phyloP scores from a whole-genome alignment of 148 eudicot genomes.

The Vaccinium corymbosum region DNA sequence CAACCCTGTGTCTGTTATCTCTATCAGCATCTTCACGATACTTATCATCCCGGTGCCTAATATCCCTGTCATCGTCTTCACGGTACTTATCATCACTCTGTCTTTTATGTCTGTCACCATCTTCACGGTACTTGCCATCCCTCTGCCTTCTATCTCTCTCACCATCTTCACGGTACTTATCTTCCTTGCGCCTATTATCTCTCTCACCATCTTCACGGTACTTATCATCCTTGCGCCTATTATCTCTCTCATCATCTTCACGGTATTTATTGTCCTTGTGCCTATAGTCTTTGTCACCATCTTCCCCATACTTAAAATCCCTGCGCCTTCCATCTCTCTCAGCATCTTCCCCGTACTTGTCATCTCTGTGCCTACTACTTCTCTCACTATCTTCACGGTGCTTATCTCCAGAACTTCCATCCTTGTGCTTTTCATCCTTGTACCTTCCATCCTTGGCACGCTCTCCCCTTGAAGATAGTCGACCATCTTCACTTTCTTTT shows the following conservation, averaged over 20 bases:
- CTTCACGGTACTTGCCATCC: conserved; percentile 33
- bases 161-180: conserved; percentile 26
- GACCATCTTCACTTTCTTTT: conserved; percentile 52
- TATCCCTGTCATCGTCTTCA: conserved; percentile 39
- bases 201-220: conserved; percentile 24
- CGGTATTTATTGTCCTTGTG: conserved; percentile 24
- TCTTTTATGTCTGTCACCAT: conserved; percentile 34
- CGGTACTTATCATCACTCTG: conserved; percentile 28
- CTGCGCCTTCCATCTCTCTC: conserved; percentile 16
- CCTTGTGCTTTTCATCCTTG: conserved; percentile 60
- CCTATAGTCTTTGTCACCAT: conserved; percentile 13
- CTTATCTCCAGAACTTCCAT: conserved; percentile 45
- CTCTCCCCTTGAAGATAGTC: conserved; percentile 55
- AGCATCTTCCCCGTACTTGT: conserved; percentile 26
- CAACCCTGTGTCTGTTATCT: conserved; percentile 21
- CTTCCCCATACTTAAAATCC: conserved; percentile 22
- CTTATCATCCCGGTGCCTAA: conserved; percentile 34
- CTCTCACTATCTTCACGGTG: conserved; percentile 33
- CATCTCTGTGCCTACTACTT: conserved; percentile 31
- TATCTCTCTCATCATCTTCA: conserved; percentile 39
- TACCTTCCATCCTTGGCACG: conserved; percentile 46
- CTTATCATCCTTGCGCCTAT: conserved; percentile 32
- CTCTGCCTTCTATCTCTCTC: conserved; percentile 48
- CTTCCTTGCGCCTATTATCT: conserved; percentile 16
- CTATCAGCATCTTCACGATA: conserved; percentile 23